Base-by-base conservation (phyloP, 2,329 filamentous ascomycete species). In the Colletotrichum salicis region DNA sequence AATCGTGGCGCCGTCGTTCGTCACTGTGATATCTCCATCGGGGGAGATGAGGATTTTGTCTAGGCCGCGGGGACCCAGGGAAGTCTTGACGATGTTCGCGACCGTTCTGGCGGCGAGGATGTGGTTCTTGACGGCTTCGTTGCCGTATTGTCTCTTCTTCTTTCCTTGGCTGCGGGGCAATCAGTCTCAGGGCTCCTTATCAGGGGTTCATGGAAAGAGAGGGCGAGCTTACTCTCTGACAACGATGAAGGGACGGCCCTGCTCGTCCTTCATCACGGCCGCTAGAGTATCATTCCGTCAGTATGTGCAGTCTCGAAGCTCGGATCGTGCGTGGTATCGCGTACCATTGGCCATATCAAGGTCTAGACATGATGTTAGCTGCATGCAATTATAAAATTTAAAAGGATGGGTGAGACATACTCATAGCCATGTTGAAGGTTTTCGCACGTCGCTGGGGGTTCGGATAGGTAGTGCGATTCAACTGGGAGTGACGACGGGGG, bases 21-120 rank as follows among this genome's bases (percentile, higher is more conserved):
- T 99, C 74, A 99, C 95, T 74, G 96, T 99, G 82, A 99, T 99
- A 84, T 99, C 96, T 82, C 96, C 96, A 82, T 99, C 96, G 73
- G 96, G 94, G 63, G 96, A 99, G 79, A 99, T 99, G 78, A 99
- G 90, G 81, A 99, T 99, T 88, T 99, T 99, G 88, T 99, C 96
- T 80, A 99, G 91, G 75, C 96, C 96, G 77, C 96, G 93, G 66
- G 96, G 96, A 62, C 96, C 96, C 78, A 99, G 89, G 75, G 97
- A 99, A 73, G 94, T 96, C 88, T 97, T 98, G 84, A 99, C 94
- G 78, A 99, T 96, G 85, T 95, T 97, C 77, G 96, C 93, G 77
- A 99, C 95, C 70, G 96, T 98, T 81, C 95, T 92, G 67, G 97
- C 97, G 73, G 96, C 96, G 78, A 98, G 91, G 79, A 99, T 99